A percentile compares a stretch with the other conserved stretches of the same genome.
Evolutionary conservation across 2,329 filamentous ascomycete genomes (phyloP).

Genomic region (Neofusicoccum kwambonambiense): DNA sequence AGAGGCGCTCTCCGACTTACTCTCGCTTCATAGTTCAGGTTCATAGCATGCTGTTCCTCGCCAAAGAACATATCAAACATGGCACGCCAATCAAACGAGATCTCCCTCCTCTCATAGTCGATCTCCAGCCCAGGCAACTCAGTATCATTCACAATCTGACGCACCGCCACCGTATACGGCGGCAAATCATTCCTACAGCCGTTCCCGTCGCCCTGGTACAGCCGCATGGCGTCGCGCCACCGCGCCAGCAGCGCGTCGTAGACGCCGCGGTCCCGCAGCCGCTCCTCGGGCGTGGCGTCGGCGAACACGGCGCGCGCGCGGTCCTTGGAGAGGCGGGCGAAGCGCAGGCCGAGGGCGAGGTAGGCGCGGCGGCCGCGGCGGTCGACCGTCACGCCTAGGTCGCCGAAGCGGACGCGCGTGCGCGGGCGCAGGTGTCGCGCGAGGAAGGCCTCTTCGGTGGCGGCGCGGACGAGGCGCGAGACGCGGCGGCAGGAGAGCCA

Average conservation of each 20-base stretch:
- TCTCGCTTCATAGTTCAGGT: not conserved
- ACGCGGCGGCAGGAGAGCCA: constrained; percentile 17
- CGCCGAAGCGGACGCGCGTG: not conserved
- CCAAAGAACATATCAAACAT: constrained; percentile 33
- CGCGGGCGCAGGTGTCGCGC: not conserved
- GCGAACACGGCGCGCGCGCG: not conserved
- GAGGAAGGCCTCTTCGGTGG: constrained; percentile 7
- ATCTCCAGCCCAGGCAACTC: constrained; percentile 27
- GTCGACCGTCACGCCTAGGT: constrained; percentile 4
- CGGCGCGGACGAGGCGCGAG: not conserved
- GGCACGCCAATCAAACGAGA: constrained; percentile 29
- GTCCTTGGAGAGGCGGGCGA: not conserved
- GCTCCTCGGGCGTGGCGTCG: not conserved
- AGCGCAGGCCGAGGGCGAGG: not conserved
- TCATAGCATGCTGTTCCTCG: constrained; percentile 23
- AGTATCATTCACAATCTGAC: constrained; percentile 34
- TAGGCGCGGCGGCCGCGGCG: not conserved
- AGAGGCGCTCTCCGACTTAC: not conserved
- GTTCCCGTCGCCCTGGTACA: not conserved
- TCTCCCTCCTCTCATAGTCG: constrained; percentile 23
- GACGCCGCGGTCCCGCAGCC: not conserved
- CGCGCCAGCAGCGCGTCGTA: not conserved
- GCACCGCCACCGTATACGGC: constrained; percentile 32
- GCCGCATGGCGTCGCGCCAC: not conserved
- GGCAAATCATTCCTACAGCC: constrained; percentile 29